These are phyloP conservation scores for Dothiorella sarmentorum DNA, from an alignment of 2,329 filamentous ascomycete genomes.

Conservation along the genomic window DNA sequence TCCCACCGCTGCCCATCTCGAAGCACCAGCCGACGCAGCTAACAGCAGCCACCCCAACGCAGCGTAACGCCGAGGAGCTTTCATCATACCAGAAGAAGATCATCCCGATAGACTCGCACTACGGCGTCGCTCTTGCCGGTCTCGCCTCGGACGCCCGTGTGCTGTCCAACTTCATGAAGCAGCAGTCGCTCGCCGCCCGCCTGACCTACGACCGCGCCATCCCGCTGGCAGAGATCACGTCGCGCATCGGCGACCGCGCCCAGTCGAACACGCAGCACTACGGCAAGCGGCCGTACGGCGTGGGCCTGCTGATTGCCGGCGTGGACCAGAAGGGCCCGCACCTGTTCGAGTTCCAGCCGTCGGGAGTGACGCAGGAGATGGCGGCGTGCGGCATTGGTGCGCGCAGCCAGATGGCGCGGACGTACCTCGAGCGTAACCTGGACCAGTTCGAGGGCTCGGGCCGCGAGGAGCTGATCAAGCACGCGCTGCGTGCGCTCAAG, in stretches of 20 bases:
- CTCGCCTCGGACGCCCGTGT: conserved; percentile 97
- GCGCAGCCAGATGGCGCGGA: conserved; percentile 93
- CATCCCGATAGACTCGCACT: conserved; percentile 92
- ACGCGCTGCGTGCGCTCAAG: conserved; percentile 87
- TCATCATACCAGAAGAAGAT: conserved; percentile 99
- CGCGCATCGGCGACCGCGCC: conserved; percentile 90
- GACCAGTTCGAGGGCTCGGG: conserved; percentile 74
- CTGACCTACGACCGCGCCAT: conserved; percentile 95
- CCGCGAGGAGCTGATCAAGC: conserved; percentile 82
- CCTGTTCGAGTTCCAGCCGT: conserved; percentile 97
- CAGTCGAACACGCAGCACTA: conserved; percentile 98
- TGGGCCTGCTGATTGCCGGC: conserved; percentile 86
- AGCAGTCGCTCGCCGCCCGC: conserved; percentile 92
- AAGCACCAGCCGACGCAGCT: neutral
- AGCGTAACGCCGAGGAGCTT: conserved; percentile 98
- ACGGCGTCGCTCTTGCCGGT: conserved; percentile 91
- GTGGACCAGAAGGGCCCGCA: conserved; percentile 93
- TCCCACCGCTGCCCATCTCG: conserved; percentile 1
- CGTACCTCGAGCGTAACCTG: conserved; percentile 90
- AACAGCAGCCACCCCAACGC: conserved; percentile 20
- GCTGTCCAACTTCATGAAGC: conserved; percentile 99
- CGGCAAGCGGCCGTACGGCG: conserved; percentile 92
- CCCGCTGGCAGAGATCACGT: conserved; percentile 81
- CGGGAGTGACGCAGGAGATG: conserved; percentile 96
- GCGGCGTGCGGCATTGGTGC: conserved; percentile 92